phyloP scores from a whole-genome alignment of 1,284 basidiomycete genomes.

The Apiotrichum gamsii region DNA sequence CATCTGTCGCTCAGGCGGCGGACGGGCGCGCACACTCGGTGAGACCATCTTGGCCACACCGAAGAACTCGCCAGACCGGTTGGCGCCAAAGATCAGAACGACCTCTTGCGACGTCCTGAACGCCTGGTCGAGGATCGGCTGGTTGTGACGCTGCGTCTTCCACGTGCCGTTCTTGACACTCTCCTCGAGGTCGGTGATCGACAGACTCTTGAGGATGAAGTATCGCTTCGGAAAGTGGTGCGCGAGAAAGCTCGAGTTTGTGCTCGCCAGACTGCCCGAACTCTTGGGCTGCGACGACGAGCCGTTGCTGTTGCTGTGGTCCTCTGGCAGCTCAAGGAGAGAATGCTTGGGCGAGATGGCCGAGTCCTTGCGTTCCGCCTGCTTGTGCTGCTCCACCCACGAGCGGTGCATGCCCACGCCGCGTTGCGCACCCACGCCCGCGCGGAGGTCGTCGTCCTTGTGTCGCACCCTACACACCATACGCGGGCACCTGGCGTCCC shows the following conservation, averaged over 20 bases:
- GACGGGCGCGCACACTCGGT: conserved; percentile 23
- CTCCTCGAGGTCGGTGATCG: conserved; percentile 73
- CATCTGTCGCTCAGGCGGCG: conserved; percentile 9
- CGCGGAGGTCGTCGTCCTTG: conserved; percentile 77
- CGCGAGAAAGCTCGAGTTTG: conserved; percentile 54
- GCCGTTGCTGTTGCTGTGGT: conserved; percentile 3
- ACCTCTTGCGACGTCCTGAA: conserved; percentile 81
- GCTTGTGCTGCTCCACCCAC: conserved; percentile 59
- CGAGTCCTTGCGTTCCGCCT: conserved; percentile 17
- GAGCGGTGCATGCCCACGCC: conserved; percentile 75
- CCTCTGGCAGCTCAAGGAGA: conserved; percentile 25
- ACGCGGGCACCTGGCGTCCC: conserved; percentile 66
- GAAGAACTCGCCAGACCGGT: conserved; percentile 72
- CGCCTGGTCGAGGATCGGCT: conserved; percentile 79
- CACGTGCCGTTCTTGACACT: conserved; percentile 77
- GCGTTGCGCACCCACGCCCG: conserved; percentile 85
- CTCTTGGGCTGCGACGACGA: conserved; percentile 40
- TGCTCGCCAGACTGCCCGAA: conserved; percentile 55
- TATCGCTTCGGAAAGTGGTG: conserved; percentile 76
- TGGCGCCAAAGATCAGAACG: conserved; percentile 82
- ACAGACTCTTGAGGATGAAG: conserved; percentile 86
- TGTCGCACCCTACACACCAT: conserved; percentile 80
- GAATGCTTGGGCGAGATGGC: conserved; percentile 26
- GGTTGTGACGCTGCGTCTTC: conserved; percentile 93
- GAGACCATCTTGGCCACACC: conserved; percentile 65